Conservation (phyloP, 495 filamentous ascomycete genomes). For the Penicillium tannophilum region DNA sequence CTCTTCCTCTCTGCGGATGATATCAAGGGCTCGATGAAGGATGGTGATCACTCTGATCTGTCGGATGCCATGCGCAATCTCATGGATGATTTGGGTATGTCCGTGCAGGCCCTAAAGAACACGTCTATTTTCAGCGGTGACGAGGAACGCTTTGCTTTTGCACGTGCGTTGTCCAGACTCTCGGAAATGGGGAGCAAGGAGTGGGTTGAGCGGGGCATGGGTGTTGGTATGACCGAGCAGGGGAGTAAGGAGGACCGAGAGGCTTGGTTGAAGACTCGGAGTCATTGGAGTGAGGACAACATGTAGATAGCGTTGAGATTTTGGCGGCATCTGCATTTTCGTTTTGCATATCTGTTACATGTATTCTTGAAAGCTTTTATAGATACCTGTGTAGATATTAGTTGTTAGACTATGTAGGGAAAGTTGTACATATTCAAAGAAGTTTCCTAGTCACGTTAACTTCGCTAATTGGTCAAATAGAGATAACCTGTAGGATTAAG, state of each 20-base stretch:
- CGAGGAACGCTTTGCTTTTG: constrained; percentile 96
- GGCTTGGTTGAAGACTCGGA: constrained; percentile 65
- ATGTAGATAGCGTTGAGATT: constrained; percentile 48
- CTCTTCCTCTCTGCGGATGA: constrained; percentile 88
- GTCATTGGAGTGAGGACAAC: constrained; percentile 71
- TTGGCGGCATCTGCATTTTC: neutral
- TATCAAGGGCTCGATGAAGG: constrained; percentile 49
- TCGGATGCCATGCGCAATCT: constrained; percentile 83
- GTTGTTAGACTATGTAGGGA: no score
- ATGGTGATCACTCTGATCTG: constrained; percentile 58
- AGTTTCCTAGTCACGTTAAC: no score
- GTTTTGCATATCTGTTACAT: neutral
- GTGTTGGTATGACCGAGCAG: constrained; percentile 51
- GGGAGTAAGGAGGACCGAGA: constrained; percentile 64
- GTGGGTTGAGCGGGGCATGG: constrained; percentile 92
- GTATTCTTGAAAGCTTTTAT: neutral
- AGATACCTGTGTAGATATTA: neutral
- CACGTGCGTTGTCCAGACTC: constrained; percentile 79
- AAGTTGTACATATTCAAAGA: no score
- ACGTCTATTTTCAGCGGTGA: constrained; percentile 90
- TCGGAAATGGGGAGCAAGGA: constrained; percentile 91
- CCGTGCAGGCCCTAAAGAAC: constrained; percentile 81
- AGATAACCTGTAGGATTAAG: no score
- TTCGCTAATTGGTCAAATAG: no score
- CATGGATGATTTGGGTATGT: constrained; percentile 92